These are phyloP conservation scores for Solanum paucissectum DNA, from an alignment of 257 asterid species.

Conservation along the genomic window DNA sequence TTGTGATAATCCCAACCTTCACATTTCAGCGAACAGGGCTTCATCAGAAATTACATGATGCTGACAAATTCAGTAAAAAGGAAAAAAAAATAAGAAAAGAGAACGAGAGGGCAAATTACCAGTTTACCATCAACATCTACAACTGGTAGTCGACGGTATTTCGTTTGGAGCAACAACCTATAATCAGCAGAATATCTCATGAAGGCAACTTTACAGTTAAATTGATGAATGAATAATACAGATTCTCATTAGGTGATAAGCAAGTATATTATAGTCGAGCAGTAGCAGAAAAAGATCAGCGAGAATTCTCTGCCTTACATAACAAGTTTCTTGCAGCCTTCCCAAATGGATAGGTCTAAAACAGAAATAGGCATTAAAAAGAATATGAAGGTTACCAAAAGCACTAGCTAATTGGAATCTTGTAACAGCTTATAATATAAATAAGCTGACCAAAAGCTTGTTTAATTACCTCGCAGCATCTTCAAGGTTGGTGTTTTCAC, in stretches of 20 bases:
- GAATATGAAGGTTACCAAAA: neutral
- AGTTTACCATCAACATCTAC: constrained; percentile 75
- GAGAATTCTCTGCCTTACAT: neutral
- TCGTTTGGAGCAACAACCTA: constrained; percentile 73
- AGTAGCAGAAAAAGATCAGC: neutral
- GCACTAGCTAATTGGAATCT: neutral
- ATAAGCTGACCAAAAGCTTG: neutral
- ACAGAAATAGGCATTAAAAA: neutral
- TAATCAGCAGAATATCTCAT: neutral
- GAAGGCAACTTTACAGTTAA: neutral
- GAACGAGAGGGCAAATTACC: constrained; percentile 28
- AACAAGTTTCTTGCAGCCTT: neutral
- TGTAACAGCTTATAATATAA: neutral
- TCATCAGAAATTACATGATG: neutral
- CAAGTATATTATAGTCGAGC: neutral
- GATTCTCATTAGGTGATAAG: neutral
- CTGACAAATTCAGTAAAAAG: neutral
- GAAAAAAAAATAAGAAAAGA: neutral
- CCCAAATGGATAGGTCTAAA: neutral
- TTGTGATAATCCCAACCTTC: constrained; percentile 79
- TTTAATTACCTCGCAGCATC: constrained; percentile 71
- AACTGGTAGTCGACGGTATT: constrained; percentile 84
- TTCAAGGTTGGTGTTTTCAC: constrained; percentile 70
- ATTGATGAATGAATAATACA: neutral
- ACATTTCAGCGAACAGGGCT: neutral